A percentile compares a stretch with the other conserved stretches of the same genome.
Conservation (phyloP, 306 rosid genomes). For the Quercus suber region DNA sequence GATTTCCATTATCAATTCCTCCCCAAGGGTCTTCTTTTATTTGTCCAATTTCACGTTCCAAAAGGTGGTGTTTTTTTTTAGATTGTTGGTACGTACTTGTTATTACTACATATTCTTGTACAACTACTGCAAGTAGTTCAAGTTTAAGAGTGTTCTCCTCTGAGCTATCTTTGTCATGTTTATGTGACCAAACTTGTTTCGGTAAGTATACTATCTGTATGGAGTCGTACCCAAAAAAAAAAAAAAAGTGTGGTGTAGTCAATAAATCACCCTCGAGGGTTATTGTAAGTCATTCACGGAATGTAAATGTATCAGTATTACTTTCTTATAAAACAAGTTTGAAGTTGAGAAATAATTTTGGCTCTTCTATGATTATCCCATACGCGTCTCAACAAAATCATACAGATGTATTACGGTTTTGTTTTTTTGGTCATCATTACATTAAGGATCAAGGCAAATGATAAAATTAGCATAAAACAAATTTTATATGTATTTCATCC, state of each 20-base stretch:
- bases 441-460: neutral
- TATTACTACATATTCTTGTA: neutral
- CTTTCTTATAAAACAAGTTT: neutral
- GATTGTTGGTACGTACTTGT: neutral
- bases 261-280: neutral
- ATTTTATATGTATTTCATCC: too few relatives aligned
- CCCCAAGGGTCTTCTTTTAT: neutral
- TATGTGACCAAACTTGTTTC: neutral
- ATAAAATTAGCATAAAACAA: too few relatives aligned
- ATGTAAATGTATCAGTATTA: neutral
- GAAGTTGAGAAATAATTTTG: neutral
- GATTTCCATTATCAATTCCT: neutral
- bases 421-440: neutral
- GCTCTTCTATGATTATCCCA: neutral
- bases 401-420: neutral
- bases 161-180: neutral
- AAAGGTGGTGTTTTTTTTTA: neutral
- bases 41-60: neutral
- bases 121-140: neutral
- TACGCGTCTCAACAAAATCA: neutral
- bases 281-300: too few relatives aligned
- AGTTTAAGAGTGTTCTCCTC: neutral
- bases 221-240: neutral
- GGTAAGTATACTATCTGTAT: neutral
- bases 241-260: neutral